These are phyloP conservation scores for Trichoderma pleuroti DNA, from an alignment of 2,329 filamentous ascomycete genomes.

Conservation along the genomic window DNA sequence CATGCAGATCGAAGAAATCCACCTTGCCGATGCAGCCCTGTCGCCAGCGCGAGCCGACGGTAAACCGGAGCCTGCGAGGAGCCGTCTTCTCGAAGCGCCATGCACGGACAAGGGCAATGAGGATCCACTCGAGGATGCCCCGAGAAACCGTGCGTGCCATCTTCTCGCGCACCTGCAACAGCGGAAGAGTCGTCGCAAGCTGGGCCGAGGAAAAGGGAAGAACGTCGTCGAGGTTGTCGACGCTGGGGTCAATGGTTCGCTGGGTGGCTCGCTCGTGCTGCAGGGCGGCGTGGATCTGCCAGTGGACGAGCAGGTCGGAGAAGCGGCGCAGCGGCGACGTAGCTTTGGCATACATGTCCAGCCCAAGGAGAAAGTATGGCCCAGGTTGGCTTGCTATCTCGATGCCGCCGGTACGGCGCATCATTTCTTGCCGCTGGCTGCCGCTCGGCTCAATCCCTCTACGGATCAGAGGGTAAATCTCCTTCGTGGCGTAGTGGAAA, in stretches of 20 bases:
- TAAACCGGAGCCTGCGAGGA: constrained; percentile 49
- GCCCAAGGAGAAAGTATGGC: constrained; percentile 55
- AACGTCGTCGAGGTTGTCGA: constrained; percentile 34
- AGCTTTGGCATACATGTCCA: constrained; percentile 59
- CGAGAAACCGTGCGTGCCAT: constrained; percentile 44
- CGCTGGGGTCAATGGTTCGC: constrained; percentile 26
- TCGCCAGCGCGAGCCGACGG: constrained; percentile 38
- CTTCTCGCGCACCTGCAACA: constrained; percentile 52
- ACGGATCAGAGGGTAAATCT: constrained; percentile 35
- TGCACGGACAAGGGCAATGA: constrained; percentile 58
- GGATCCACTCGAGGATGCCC: constrained; percentile 51
- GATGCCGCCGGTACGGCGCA: constrained; percentile 43
- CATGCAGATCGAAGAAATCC: constrained; percentile 48
- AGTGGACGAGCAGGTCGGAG: constrained; percentile 60
- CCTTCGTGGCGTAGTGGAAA: constrained; percentile 36
- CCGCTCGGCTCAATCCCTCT: constrained; percentile 33
- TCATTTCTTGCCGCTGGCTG: constrained; percentile 30
- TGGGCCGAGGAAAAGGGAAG: constrained; percentile 44
- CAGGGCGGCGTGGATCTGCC: constrained; percentile 62
- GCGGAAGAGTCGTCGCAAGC: constrained; percentile 46
- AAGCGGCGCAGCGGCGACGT: constrained; percentile 66
- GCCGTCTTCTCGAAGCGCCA: constrained; percentile 53
- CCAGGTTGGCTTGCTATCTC: constrained; percentile 51
- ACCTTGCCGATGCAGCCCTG: constrained; percentile 41
- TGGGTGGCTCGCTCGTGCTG: constrained; percentile 40